Base-by-base conservation (phyloP, 495 filamentous ascomycete species). In the Tuber calosporum region DNA sequence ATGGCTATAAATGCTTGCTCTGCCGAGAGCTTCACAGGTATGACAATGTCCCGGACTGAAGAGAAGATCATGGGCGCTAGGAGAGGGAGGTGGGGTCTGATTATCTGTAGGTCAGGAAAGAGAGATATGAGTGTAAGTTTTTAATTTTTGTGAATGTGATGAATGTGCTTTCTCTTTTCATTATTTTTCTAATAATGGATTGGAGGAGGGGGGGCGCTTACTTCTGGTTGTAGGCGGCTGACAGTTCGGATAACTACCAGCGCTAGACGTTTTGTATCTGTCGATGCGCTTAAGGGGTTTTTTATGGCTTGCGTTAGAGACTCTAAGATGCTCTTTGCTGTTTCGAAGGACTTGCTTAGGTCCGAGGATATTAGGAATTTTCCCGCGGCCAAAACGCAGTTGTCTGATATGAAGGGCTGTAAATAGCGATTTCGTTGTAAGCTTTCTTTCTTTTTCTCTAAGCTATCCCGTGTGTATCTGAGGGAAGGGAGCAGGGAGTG, bases 1-100 rank as follows among this genome's bases (percentile, higher is more conserved):
- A 98, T 83, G n/a, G 92, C 88, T 41, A 98, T 86, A 82, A 98
- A 97, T 2, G 93, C 93, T 2, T 94, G 94, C 83, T 99, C 95
- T 19, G 95, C 93, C 4, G 96, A 91, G 39, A 99, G 86, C 82
- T 99, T 99, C 76, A 99, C 90, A 7, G 96, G 96, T 69, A 99
- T 98, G n/a, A 98, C 88, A 58, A 90, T 86, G 81, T 98, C 95
- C 42, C 95, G 90, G 30, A 99, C 95, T 67, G 90, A 90, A 40
- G 92, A 90, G 80, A 99, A 99, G 58, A 97, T 88, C 2, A 93
- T 90, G 20, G 91, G 90, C 0, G 91, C 90, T 30, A 99, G 87
- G 1, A 92, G 83, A 20, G 87, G 83, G 69, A 98, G 86, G 80
- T 97, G 93, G 30, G 93, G 92, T 17, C 90, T 87, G 36, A 91